Base-by-base conservation (phyloP, 192 early-diverging fungal species). In the Mortierella claussenii region DNA sequence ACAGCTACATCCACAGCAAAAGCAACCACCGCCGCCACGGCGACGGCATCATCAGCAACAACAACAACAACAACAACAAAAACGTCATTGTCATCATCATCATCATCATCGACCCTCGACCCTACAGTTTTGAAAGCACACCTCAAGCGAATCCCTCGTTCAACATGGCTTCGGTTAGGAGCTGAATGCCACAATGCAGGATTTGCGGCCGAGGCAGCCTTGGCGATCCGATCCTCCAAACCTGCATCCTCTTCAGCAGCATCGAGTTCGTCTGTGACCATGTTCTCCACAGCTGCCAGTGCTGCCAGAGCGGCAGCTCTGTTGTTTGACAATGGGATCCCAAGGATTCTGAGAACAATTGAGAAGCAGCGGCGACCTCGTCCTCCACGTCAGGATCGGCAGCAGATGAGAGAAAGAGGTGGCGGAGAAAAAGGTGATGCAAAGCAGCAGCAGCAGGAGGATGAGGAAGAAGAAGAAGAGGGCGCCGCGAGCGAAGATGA, bases 101-200 rank as follows among this genome's bases (percentile, higher is more conserved):
- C 23, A 10, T 20, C 42, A 28, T 23, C 36, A 24, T 11, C 47
- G 17, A 23, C 49, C 23, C 1, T 27, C 7, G 47, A 45, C 45
- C 52, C 54, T n/a, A 43, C 15, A 26, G 20, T 9, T 12, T 45
- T 66, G 1, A 11, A 21, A 23, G 53, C 53, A 6, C 45, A 55
- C 10, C 53, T 66, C n/a, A 11, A 15, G 18, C 15, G 36, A 48
- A 75, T 75, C n/a, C 44, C 63, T 2, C 26, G 63, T 8, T 55
- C 40, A 13, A 42, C 48, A 12, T 75, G 71, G 71, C 42, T 65
- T 12, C 55, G 42, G 26, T 40, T 75, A 21, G 71, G 71, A 20
- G 56, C 54, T 4, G 51, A 60, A 2, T 75, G 71, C 28, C 71
- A 75, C 23, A 75, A 65, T 36, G 23, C 50, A 6, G 44, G 60